Conservation (phyloP, 495 filamentous ascomycete species). For the Cercophora newfieldiana region DNA sequence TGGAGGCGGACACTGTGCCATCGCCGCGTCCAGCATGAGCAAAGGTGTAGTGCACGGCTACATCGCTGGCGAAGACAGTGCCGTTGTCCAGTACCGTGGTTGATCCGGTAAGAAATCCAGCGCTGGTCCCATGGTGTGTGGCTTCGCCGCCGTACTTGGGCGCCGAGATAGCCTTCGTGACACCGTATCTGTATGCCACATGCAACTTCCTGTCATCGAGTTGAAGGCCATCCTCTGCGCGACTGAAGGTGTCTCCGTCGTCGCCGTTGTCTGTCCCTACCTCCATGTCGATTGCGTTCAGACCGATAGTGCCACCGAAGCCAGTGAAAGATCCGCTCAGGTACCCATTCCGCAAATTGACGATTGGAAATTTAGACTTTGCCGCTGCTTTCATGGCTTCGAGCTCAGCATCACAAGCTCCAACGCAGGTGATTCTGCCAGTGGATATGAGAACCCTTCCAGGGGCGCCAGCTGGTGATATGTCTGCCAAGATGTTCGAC, state of each 20-base stretch:
- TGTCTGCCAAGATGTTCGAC: slow-evolving; percentile 35
- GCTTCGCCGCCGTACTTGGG: slow-evolving; percentile 34
- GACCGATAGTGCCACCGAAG: slow-evolving; percentile 53
- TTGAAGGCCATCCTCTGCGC: slow-evolving; percentile 46
- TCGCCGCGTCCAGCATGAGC: slow-evolving; percentile 37
- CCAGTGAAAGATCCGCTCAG: slow-evolving; percentile 56
- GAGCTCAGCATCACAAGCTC: slow-evolving; percentile 41
- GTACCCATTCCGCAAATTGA: slow-evolving; percentile 56
- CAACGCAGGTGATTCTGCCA: slow-evolving; percentile 53
- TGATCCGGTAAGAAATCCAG: slow-evolving; percentile 47
- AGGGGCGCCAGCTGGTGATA: slow-evolving; percentile 15
- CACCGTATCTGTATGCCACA: slow-evolving; percentile 43
- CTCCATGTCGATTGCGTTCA: slow-evolving; percentile 59
- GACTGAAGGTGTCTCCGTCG: slow-evolving; percentile 40
- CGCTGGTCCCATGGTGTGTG: slow-evolving; percentile 48
- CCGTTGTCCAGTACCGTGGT: slow-evolving; percentile 32
- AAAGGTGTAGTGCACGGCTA: slow-evolving; percentile 48
- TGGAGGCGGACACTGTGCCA: slow-evolving; percentile 38
- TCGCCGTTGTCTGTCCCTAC: slow-evolving; percentile 48
- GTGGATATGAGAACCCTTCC: slow-evolving; percentile 43
- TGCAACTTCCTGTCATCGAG: slow-evolving; percentile 49
- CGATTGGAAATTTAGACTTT: slow-evolving; percentile 30
- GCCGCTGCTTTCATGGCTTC: slow-evolving; percentile 33
- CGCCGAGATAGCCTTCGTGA: slow-evolving; percentile 49
- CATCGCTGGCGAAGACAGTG: slow-evolving; percentile 44